A percentile compares a stretch with the other conserved stretches of the same genome.
Conservation (phyloP, 805 yeast genomes). For the Zygosaccharomyces rouxii region DNA sequence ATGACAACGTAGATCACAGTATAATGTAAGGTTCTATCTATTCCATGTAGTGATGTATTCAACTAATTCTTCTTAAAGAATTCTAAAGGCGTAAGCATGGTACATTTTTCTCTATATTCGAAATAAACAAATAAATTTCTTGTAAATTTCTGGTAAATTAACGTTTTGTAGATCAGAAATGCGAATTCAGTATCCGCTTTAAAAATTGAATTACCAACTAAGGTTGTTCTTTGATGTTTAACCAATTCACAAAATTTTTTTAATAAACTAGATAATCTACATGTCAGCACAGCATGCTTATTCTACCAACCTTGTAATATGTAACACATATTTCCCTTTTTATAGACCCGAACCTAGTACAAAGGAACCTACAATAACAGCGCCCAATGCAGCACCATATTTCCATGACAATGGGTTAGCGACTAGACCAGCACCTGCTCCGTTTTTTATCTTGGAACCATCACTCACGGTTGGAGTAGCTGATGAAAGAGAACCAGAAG, state of each 20-base stretch:
- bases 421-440: conserved; percentile 33
- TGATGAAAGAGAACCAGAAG: conserved; percentile 15
- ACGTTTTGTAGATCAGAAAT: not conserved
- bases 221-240: not conserved
- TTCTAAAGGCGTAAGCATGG: no score
- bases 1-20: no score
- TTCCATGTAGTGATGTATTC: no score
- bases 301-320: not conserved
- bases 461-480: conserved; percentile 8
- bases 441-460: conserved; percentile 18
- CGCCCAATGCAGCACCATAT: conserved; percentile 39
- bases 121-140: not conserved
- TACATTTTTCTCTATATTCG: not conserved
- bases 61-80: no score
- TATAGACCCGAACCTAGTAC: conserved; percentile 29
- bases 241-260: not conserved
- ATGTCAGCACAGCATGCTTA: not conserved
- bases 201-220: no score
- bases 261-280: not conserved
- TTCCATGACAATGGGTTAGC: conserved; percentile 40
- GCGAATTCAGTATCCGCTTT: not conserved
- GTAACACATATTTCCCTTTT: not conserved
- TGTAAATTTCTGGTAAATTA: no score
- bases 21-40: no score
- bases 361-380: conserved; percentile 38